Evolutionary conservation across 176 grass and related monocot species (phyloP), one percentile per base, ranked within the genome.

Genomic region (Rhynchospora pubera): DNA sequence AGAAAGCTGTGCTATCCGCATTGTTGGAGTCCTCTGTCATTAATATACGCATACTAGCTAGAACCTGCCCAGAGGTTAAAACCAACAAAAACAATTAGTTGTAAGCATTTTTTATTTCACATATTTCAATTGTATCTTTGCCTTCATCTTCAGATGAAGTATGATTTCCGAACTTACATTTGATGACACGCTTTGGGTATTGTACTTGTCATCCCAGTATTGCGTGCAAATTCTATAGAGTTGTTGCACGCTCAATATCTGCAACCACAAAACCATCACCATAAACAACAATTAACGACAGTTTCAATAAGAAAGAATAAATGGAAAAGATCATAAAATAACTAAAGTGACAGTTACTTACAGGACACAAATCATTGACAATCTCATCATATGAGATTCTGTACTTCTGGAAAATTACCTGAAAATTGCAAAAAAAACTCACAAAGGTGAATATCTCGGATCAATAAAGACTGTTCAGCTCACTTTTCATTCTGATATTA

Each of bases 321-420:
- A 67, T 15, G 72, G 16, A 86, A 78, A 76, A 14, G n/a, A 72
- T 16, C 30, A 9, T 57, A 57, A 66, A 21, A 9, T 0, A 74
- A 82, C 6, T 30, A 70, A 50, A 76, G 34, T 77, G 62, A 10
- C 83, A 57, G 65, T 57, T 60, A 80, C 81, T 90, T 97, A 97
- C 94, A 77, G 94, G 91, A 61, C 94, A 97, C 57, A 97, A 85
- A 62, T 97, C 94, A 78, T 94, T 78, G 58, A 94, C 91, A 68
- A 97, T 97, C 83, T 97, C 94, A 84, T 97, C 94, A 78, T 97
- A 97, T 58, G 91, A 97, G 79, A 97, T 97, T 80, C 94, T 92
- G 85, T 92, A 94, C 79, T 97, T 97, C 69, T 94, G 94, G 84
- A 97, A 97, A 89, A 97, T 97, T 84, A 97, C 91, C 94, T 97